phyloP scores from a whole-genome alignment of 257 asterid species.

The Verbena officinalis region DNA sequence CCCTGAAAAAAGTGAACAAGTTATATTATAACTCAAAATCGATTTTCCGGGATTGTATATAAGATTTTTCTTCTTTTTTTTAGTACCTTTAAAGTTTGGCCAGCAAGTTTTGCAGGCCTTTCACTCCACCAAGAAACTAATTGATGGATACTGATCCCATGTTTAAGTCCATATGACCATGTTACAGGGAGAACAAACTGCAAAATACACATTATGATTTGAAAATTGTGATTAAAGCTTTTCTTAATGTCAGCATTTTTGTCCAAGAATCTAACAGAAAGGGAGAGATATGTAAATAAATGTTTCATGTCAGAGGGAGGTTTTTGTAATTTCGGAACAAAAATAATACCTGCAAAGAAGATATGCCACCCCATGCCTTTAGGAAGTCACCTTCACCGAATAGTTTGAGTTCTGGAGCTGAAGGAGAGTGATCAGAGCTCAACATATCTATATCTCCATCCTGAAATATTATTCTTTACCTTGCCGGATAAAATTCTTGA shows the following conservation, averaged over 20 bases:
- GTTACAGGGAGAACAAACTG: conserved; percentile 95
- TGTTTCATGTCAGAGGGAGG: too few relatives aligned
- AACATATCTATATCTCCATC: conserved; percentile 89
- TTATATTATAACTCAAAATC: background rate
- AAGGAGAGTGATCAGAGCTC: conserved; percentile 96
- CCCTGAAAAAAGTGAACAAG: conserved; percentile 53
- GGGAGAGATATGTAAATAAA: too few relatives aligned
- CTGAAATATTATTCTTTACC: conserved; percentile 42
- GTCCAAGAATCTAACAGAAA: too few relatives aligned
- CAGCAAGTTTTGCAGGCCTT: conserved; percentile 93
- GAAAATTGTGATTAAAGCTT: too few relatives aligned
- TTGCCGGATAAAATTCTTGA: background rate
- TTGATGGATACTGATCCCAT: conserved; percentile 64
- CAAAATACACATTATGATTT: conserved; percentile 27
- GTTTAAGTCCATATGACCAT: conserved; percentile 78
- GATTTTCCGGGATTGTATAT: too few relatives aligned
- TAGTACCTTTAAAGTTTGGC: conserved; percentile 65
- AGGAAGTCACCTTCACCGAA: conserved; percentile 80
- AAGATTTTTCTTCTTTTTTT: background rate
- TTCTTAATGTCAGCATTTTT: too few relatives aligned
- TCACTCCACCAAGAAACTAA: conserved; percentile 96
- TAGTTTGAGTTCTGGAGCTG: conserved; percentile 86
- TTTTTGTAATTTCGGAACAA: background rate
- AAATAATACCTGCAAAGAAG: conserved; percentile 78
- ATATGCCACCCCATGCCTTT: conserved; percentile 98